Conservation (phyloP, 225 moss, liverwort and hornwort species). For the Asterella californica region DNA sequence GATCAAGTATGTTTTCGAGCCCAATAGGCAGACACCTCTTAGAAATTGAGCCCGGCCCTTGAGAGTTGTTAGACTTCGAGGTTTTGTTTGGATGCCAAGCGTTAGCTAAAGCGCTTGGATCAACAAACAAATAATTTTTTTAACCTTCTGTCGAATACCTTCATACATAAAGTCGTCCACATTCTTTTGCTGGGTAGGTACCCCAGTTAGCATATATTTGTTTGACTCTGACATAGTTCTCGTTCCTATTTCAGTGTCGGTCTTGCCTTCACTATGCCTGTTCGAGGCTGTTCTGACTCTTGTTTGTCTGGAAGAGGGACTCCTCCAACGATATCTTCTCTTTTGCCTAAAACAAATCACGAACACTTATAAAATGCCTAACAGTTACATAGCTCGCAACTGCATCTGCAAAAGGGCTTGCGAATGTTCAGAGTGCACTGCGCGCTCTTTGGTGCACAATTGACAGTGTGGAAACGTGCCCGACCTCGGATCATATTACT, state of each 20-base stretch:
- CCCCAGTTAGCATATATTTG: conserved; percentile 14
- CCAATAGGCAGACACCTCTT: conserved; percentile 40
- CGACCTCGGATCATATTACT: no score
- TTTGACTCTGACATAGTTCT: not conserved
- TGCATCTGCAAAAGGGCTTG: no score
- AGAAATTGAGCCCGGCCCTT: conserved; percentile 17
- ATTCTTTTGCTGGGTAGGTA: conserved; percentile 38
- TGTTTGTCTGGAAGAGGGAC: no score
- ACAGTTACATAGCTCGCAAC: no score
- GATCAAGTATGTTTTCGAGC: conserved; percentile 66
- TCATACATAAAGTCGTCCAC: conserved; percentile 28
- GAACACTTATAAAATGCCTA: no score
- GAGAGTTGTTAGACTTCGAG: not conserved
- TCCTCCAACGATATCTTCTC: no score
- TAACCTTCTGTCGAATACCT: conserved; percentile 17
- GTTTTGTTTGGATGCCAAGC: conserved; percentile 19
- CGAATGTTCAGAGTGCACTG: no score
- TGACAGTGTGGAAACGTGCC: no score
- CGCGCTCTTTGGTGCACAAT: no score
- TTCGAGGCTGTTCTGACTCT: not conserved
- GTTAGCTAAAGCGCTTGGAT: conserved; percentile 24
- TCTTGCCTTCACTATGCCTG: not conserved
- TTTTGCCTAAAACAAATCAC: no score
- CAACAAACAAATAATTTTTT: conserved; percentile 28
- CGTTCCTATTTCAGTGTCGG: no score